Evolutionary conservation across 768 basidiomycete species (phyloP).

Genomic region (Lactarius hengduanensis): DNA sequence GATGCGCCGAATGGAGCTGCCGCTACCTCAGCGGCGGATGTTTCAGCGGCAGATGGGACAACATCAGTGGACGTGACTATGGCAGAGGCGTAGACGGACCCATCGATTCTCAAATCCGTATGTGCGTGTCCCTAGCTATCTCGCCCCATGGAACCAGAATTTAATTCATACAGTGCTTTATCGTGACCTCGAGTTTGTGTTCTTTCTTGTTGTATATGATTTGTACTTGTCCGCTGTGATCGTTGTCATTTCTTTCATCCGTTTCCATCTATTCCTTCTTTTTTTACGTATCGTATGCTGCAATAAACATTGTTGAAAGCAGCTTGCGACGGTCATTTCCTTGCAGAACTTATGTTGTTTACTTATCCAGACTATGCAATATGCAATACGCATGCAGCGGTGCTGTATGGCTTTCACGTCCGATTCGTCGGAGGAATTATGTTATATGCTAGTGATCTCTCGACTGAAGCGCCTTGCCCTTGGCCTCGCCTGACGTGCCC

Average conservation of each 20-base stretch:
- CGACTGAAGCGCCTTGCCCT: neutral
- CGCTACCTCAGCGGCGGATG: neutral
- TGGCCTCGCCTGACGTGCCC: neutral
- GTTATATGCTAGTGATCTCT: neutral
- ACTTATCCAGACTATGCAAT: slow-evolving; percentile 7
- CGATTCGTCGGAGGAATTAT: slow-evolving; percentile 1
- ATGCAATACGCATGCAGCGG: slow-evolving; percentile 1
- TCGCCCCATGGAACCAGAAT: slow-evolving; percentile 12
- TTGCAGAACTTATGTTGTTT: slow-evolving; percentile 13
- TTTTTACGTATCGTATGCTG: slow-evolving; percentile 10
- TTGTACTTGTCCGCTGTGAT: slow-evolving; percentile 16
- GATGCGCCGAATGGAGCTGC: slow-evolving; percentile 16
- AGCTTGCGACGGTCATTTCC: slow-evolving; percentile 2
- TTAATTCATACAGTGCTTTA: slow-evolving; percentile 17
- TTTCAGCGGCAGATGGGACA: slow-evolving; percentile 23
- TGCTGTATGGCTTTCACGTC: neutral
- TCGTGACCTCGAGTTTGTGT: slow-evolving; percentile 9
- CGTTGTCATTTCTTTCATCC: neutral
- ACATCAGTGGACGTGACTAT: slow-evolving; percentile 26
- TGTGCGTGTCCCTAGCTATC: slow-evolving; percentile 7
- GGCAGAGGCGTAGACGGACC: slow-evolving; percentile 17
- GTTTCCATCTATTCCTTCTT: neutral
- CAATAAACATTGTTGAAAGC: slow-evolving; percentile 17
- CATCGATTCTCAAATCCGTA: neutral
- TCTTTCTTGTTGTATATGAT: slow-evolving; percentile 27